Evolutionary conservation across 331 rosid genomes (phyloP), one percentile per base, ranked within the genome.

Genomic region (Pyrus hybrid): DNA sequence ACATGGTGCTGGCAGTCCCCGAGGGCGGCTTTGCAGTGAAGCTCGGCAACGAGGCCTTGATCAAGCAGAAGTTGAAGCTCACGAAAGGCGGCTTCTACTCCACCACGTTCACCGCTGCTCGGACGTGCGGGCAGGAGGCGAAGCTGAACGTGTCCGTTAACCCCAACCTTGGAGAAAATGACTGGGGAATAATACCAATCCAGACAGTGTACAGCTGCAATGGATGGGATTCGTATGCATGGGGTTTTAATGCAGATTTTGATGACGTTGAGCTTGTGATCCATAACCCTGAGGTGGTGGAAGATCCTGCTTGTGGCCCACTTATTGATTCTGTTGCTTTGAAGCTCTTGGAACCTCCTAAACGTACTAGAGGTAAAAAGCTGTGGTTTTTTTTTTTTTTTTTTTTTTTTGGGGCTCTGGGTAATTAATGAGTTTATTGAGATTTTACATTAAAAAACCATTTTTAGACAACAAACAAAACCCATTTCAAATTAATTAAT

Each of bases 241-340:
- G 90, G 77, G 96, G 86, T 1, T 90, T 93, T 72, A 28, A 69
- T 3, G 96, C 94, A 0, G 88, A 88, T 72, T 83, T 0, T 63
- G 74, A 80, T 2, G 77, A 79, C 47, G 57, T 60, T 4, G 94
- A 84, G 21, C 75, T 93, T 45, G 75, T 54, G 4, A 90, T 93
- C 64, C 96, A 90, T 51, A 84, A 90, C 69, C 83, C 94, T 0
- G 96, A 91, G 30, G 37, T 61, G 1, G 89, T 80, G 76, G 94
- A 90, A 6, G 94, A 93, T 61, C 87, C 96, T 1, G 93, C 94
- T 62, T 92, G 97, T 45, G 97, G 97, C 49, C 97, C 97, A 0
- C 87, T 92, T 43, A 88, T 92, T 45, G 90, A 86, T 67, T 87
- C 93, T 0, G 83, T 93, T 66, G 96, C 93, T 2, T 53, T 93